phyloP scores from a whole-genome alignment of 2,329 filamentous ascomycete species.

The Bertia moriformis region DNA sequence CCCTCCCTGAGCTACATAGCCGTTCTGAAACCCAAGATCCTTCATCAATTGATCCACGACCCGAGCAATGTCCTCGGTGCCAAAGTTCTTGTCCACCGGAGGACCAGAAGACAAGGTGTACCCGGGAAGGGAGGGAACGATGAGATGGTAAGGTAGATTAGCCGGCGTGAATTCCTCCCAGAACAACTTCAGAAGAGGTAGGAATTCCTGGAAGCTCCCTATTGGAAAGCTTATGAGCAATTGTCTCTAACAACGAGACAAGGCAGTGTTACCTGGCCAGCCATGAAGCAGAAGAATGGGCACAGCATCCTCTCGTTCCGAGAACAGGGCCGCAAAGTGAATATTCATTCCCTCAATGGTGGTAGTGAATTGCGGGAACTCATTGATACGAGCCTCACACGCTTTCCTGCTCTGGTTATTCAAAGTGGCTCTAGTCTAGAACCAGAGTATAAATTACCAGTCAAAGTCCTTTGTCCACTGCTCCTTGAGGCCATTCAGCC shows the following conservation, averaged over 20 bases:
- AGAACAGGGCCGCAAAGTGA: constrained; percentile 41
- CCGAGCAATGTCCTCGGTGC: constrained; percentile 18
- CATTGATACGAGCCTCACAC: constrained; percentile 21
- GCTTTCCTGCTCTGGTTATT: not conserved
- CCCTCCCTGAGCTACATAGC: constrained; percentile 40
- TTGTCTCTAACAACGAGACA: constrained; percentile 17
- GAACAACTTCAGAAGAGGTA: constrained; percentile 31
- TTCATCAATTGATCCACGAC: constrained; percentile 35
- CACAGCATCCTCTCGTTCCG: constrained; percentile 27
- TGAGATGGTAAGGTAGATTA: constrained; percentile 37
- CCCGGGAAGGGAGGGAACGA: constrained; percentile 38
- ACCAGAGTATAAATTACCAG: not conserved
- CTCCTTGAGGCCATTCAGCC: not conserved
- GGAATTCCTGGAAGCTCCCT: constrained; percentile 35
- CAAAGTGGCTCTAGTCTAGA: too few relatives aligned
- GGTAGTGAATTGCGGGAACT: constrained; percentile 29
- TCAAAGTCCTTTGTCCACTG: not conserved
- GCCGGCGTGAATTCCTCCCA: constrained; percentile 29
- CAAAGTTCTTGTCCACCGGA: constrained; percentile 27
- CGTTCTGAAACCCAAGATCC: constrained; percentile 30
- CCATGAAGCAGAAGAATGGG: constrained; percentile 37
- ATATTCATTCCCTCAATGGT: constrained; percentile 20
- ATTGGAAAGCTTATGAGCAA: constrained; percentile 20
- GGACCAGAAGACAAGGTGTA: constrained; percentile 33
- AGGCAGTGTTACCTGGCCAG: constrained; percentile 25